These are phyloP conservation scores for Corniculantispora saksenae DNA, from an alignment of 2,329 filamentous ascomycete species.

Conservation along the genomic window DNA sequence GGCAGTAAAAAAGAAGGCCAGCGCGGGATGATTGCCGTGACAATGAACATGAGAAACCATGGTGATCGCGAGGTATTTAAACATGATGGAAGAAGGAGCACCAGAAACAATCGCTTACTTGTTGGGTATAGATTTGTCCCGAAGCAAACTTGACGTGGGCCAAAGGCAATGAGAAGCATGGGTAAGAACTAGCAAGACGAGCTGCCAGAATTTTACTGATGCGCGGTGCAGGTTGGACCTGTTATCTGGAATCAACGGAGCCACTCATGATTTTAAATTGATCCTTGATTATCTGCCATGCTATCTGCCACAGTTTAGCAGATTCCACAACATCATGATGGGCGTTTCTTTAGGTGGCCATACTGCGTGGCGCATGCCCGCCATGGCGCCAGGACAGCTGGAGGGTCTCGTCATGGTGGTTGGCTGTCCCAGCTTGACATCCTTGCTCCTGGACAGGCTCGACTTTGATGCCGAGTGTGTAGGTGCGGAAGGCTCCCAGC, in stretches of 20 bases:
- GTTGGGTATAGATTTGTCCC: neutral
- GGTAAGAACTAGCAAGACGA: neutral
- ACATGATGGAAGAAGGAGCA: too few species aligned
- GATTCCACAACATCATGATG: slow-evolving; percentile 13
- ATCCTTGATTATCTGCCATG: slow-evolving; percentile 7
- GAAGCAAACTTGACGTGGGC: slow-evolving; percentile 7
- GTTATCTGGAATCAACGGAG: neutral
- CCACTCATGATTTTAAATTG: slow-evolving; percentile 7
- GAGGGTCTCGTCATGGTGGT: slow-evolving; percentile 7
- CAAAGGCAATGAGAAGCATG: slow-evolving; percentile 8
- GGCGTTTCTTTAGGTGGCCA: slow-evolving; percentile 15
- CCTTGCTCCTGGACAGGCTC: slow-evolving; percentile 5
- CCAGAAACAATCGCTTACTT: neutral
- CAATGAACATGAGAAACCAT: slow-evolving; percentile 19
- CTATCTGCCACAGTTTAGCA: slow-evolving; percentile 3
- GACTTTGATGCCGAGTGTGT: slow-evolving; percentile 20
- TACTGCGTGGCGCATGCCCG: slow-evolving; percentile 9
- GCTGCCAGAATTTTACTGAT: neutral
- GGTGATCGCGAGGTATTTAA: slow-evolving; percentile 12
- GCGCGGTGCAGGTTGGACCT: neutral
- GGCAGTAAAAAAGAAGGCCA: neutral
- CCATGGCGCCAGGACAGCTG: neutral
- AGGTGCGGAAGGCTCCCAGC: slow-evolving; percentile 9
- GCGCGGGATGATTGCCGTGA: slow-evolving; percentile 8
- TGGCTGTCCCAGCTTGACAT: slow-evolving; percentile 9